Evolutionary conservation across 164 flowering plant genomes (phyloP).

Genomic region (Houttuynia cordata): DNA sequence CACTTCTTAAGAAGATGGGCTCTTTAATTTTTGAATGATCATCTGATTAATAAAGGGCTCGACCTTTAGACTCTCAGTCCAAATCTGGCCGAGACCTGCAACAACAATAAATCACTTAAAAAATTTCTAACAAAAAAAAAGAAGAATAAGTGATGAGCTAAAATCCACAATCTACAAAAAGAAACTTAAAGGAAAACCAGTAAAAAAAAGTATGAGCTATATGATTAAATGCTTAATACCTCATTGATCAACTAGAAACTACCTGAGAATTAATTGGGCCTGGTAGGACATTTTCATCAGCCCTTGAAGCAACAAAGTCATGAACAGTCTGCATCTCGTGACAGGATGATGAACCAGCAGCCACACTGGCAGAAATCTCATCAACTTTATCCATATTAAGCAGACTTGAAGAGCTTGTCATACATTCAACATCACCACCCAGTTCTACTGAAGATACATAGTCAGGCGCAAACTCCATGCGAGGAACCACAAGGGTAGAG

Average conservation of each 20-base stretch:
- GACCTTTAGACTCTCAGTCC: no score
- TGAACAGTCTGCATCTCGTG: neutral
- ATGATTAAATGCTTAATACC: no score
- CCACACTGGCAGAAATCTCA: neutral
- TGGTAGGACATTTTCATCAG: neutral
- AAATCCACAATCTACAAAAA: neutral
- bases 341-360: neutral
- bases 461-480: neutral
- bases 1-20: no score
- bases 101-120: no score
- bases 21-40: no score
- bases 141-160: no score
- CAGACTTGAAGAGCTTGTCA: neutral
- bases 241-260: neutral
- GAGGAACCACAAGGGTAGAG: neutral
- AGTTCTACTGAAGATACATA: neutral
- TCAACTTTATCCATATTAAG: neutral
- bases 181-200: neutral
- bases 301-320: neutral
- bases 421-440: neutral
- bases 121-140: no score
- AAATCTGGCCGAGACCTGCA: no score
- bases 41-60: no score
- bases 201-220: no score
- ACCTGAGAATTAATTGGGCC: neutral